Percentiles rank a stretch among this genome's conserved stretches.
These are phyloP conservation scores for Fusarium coffeatum DNA, from an alignment of 2,329 filamentous ascomycete genomes.

Conservation along the genomic window DNA sequence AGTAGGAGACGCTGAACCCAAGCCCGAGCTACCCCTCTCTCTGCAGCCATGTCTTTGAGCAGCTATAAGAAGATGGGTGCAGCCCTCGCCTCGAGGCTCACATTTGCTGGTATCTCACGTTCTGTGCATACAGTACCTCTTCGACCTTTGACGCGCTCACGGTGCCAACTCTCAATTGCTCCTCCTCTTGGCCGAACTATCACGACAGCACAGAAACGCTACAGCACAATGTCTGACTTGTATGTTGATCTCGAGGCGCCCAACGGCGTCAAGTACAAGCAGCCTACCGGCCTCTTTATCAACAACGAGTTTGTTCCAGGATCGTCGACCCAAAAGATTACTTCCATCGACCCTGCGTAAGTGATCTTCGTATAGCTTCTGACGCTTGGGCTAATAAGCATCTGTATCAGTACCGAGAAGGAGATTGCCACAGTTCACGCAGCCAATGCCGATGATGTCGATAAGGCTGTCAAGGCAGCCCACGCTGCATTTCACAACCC, in stretches of 20 bases:
- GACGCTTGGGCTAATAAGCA: background rate
- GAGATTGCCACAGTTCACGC: constrained; percentile 47
- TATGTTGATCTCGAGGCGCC: constrained; percentile 76
- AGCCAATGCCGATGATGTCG: constrained; percentile 47
- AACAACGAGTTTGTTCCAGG: constrained; percentile 81
- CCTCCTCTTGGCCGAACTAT: constrained; percentile 15
- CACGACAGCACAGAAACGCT: constrained; percentile 21
- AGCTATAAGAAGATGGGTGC: constrained; percentile 41
- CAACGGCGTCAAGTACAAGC: constrained; percentile 78
- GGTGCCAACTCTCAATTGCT: constrained; percentile 21
- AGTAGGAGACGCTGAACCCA: background rate
- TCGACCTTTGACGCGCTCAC: constrained; percentile 9
- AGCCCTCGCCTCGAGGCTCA: constrained; percentile 25
- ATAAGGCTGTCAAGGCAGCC: constrained; percentile 57
- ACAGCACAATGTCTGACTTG: constrained; percentile 42
- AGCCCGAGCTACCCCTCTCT: constrained; percentile 31
- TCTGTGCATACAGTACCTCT: constrained; percentile 7
- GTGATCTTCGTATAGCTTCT: background rate
- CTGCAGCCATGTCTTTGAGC: constrained; percentile 14
- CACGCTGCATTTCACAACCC: constrained; percentile 74
- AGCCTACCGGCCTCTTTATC: constrained; percentile 83
- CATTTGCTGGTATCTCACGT: constrained; percentile 2
- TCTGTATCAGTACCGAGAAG: constrained; percentile 43
- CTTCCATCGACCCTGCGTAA: constrained; percentile 48
- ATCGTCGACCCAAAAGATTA: constrained; percentile 43